Evolutionary conservation across 179 eudicot species (phyloP), one percentile per base, ranked within the genome.

Genomic region (Amaranthus tricolor): DNA sequence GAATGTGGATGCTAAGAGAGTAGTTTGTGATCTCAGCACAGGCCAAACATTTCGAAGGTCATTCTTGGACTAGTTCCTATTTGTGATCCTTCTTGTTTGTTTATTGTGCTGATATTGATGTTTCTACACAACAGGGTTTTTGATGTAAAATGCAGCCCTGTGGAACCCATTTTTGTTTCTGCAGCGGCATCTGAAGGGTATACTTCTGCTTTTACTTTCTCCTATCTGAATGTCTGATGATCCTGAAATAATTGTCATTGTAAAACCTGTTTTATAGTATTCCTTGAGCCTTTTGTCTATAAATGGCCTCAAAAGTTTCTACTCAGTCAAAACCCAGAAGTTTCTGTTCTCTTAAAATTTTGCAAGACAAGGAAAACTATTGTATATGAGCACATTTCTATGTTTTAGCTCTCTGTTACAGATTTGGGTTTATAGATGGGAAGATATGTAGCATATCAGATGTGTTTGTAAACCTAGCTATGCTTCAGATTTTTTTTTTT

Each of bases 1-100:
- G 99, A 95, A 95, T 88, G 99, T 88, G 69, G 99, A 93, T 82
- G 91, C 99, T 74, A 95, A 95, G 75, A 84, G 98, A 86, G 97
- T 95, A 82, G 99, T 93, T 77, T 95, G 99, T 81, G 97, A 95
- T 86, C 96, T 91, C 71, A 86, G 79, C 78, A 89, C 97, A 55
- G 82, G 85, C 70, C 85, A 81, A 82, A 87, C 86, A 71, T 93
- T 81, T 79, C 93, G 93, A 77, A 89, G 97, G 99, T 95, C 74
- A 15, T 72, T 53, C 56, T 49, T 76, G 49, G 67, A 62, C 47
- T 4, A 62, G 71, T 58, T 45, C 13, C 62, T 62, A 77, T 40
- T 48, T 61, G 10, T 53, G 43, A 24, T 40, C 70, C 71, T 75
- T 68, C 65, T 68, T 67, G 75, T 56, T 77, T 66, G 52, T 79